phyloP scores from a whole-genome alignment of 1,284 basidiomycete genomes.

The Ganoderma lingzhi region DNA sequence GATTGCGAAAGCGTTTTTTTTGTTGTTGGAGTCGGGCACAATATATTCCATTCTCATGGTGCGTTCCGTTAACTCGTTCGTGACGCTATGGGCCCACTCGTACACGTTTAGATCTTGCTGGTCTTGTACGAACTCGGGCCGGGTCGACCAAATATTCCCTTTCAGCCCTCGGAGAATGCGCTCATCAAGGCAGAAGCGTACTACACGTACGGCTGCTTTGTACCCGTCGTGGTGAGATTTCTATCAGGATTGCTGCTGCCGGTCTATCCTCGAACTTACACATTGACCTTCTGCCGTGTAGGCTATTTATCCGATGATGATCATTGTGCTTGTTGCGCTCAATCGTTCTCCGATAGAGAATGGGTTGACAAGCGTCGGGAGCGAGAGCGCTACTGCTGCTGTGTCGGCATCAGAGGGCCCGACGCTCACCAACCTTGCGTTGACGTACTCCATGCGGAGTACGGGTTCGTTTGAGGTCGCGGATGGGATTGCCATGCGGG shows the following conservation, averaged over 20 bases:
- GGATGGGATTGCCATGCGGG: not conserved
- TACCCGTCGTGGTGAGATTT: not conserved
- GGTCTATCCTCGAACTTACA: not conserved
- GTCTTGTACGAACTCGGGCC: slow-evolving; percentile 2
- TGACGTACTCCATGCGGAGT: not conserved
- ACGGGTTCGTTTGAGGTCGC: not conserved
- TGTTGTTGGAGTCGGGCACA: slow-evolving; percentile 2
- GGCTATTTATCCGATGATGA: slow-evolving; percentile 10
- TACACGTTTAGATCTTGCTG: not conserved
- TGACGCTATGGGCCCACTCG: not conserved
- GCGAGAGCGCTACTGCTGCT: slow-evolving; percentile 2
- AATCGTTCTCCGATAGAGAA: slow-evolving; percentile 8
- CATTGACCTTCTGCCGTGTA: not conserved
- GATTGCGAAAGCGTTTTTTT: not conserved
- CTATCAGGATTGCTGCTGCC: too few species aligned
- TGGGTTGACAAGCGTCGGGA: not conserved
- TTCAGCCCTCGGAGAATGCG: not conserved
- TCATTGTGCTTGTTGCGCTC: slow-evolving; percentile 7
- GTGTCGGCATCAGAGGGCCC: not conserved
- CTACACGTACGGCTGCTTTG: slow-evolving; percentile 10
- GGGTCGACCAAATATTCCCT: not conserved
- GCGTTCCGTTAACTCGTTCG: not conserved
- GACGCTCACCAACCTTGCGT: not conserved
- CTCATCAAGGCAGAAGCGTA: not conserved
- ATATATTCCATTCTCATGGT: slow-evolving; percentile 5